Conservation (phyloP, 164 flowering plant species). For the Euptelea pleiosperma region DNA sequence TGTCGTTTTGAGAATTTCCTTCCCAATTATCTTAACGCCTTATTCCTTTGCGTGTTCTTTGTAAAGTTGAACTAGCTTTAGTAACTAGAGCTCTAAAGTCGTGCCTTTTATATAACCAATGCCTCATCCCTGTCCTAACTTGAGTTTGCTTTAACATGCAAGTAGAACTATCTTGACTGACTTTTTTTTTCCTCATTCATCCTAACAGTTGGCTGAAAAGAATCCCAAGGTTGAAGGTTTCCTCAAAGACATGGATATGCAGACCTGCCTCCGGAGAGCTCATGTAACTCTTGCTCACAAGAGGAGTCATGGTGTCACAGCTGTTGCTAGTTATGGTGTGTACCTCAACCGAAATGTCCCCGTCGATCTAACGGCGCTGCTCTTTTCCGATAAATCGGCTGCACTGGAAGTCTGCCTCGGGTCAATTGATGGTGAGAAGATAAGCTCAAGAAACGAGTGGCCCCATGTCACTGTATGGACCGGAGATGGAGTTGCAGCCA, state of each 20-base stretch:
- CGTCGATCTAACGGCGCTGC: slow-evolving; percentile 53
- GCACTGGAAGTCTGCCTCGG: slow-evolving; percentile 69
- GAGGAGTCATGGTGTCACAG: slow-evolving; percentile 80
- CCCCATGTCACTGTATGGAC: slow-evolving; percentile 97
- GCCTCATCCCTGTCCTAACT: no score
- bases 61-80: no score
- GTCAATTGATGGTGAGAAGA: slow-evolving; percentile 63
- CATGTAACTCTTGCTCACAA: slow-evolving; percentile 97
- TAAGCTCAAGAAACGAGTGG: slow-evolving; percentile 73
- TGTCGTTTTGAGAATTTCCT: no score
- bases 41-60: no score
- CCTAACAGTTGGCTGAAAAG: slow-evolving; percentile 47
- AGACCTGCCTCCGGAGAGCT: slow-evolving; percentile 45
- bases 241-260: slow-evolving; percentile 45
- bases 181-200: not conserved
- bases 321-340: slow-evolving; percentile 72
- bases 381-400: slow-evolving; percentile 67
- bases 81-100: no score
- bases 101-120: no score
- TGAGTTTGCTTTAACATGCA: no score
- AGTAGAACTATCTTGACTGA: not conserved
- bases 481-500: slow-evolving; percentile 59
- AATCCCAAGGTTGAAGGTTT: slow-evolving; percentile 46
- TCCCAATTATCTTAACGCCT: no score
- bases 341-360: slow-evolving; percentile 58